A percentile compares a stretch with the other conserved stretches of the same genome.
Evolutionary conservation across 495 filamentous ascomycete genomes (phyloP).

Genomic region (Lasiosphaeria ovina): DNA sequence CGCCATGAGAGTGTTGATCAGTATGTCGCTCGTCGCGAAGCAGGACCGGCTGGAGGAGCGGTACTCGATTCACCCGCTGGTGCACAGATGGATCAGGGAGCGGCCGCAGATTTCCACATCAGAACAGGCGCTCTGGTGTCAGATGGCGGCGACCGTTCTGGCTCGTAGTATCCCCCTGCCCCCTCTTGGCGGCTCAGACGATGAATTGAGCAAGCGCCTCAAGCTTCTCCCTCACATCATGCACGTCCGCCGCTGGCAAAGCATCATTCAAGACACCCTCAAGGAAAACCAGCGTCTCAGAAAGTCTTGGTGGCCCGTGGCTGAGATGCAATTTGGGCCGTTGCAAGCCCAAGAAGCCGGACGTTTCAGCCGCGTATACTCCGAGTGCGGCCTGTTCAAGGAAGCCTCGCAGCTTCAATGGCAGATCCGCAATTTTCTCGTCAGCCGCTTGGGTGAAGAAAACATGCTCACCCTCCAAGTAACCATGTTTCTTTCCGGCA

Average conservation of each 20-base stretch:
- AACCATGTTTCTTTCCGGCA: slow-evolving; percentile 4
- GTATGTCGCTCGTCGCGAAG: slow-evolving; percentile 6
- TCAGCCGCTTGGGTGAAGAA: slow-evolving; percentile 1
- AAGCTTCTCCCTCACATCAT: slow-evolving; percentile 10
- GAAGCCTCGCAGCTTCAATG: slow-evolving; percentile 6
- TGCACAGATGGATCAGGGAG: slow-evolving; percentile 13
- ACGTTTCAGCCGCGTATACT: slow-evolving; percentile 12
- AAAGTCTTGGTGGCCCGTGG: slow-evolving; percentile 4
- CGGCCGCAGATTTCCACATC: slow-evolving; percentile 11
- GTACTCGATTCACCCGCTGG: slow-evolving; percentile 12
- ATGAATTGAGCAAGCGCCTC: background rate
- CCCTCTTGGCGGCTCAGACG: slow-evolving; percentile 5
- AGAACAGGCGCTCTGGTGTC: slow-evolving; percentile 11
- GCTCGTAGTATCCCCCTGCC: slow-evolving; percentile 2
- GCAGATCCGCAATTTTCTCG: background rate
- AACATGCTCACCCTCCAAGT: slow-evolving; percentile 2
- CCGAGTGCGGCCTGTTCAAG: slow-evolving; percentile 3
- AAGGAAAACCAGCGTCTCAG: background rate
- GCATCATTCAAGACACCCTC: background rate
- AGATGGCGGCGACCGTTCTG: slow-evolving; percentile 1
- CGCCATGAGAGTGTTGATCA: background rate
- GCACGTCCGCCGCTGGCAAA: slow-evolving; percentile 9
- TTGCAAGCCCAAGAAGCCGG: slow-evolving; percentile 6
- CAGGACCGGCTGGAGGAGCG: slow-evolving; percentile 3
- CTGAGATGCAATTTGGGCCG: slow-evolving; percentile 2